These are phyloP conservation scores for Eucalyptus pauciflora DNA, from an alignment of 345 rosid genomes.

Conservation along the genomic window DNA sequence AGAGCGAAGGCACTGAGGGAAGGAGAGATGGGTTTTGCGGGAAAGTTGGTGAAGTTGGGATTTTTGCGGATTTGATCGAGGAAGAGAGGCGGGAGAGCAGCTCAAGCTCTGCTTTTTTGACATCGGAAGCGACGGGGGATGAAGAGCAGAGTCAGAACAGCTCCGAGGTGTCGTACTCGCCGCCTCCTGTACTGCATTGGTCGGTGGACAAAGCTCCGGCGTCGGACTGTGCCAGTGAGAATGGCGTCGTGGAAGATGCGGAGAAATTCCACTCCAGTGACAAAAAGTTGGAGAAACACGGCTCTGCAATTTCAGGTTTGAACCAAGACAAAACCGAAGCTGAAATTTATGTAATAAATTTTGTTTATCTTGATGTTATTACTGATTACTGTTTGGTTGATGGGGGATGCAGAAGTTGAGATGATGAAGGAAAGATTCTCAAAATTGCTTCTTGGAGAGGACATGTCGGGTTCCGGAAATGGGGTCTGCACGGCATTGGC, in stretches of 20 bases:
- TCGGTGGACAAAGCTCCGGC: conserved; percentile 24
- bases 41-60: conserved; percentile 15
- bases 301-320: conserved; percentile 5
- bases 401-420: conserved; percentile 49
- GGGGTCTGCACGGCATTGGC: conserved; percentile 94
- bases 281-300: conserved; percentile 29
- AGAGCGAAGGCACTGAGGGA: conserved; percentile 12
- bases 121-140: conserved; percentile 43
- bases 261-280: conserved; percentile 14
- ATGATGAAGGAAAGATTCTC: conserved; percentile 98
- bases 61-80: conserved; percentile 40
- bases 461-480: conserved; percentile 98
- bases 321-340: not conserved
- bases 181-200: conserved; percentile 20
- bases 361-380: not conserved
- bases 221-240: conserved; percentile 26
- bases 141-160: conserved; percentile 54
- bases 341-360: not conserved
- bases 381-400: not conserved
- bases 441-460: conserved; percentile 93
- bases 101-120: conserved; percentile 63
- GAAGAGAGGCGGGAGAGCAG: conserved; percentile 55
- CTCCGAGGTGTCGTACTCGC: conserved; percentile 55
- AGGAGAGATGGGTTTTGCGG: conserved; percentile 4
- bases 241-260: conserved; percentile 9